These are phyloP conservation scores for Claviceps sp. DNA, from an alignment of 2,329 filamentous ascomycete species.

Conservation along the genomic window DNA sequence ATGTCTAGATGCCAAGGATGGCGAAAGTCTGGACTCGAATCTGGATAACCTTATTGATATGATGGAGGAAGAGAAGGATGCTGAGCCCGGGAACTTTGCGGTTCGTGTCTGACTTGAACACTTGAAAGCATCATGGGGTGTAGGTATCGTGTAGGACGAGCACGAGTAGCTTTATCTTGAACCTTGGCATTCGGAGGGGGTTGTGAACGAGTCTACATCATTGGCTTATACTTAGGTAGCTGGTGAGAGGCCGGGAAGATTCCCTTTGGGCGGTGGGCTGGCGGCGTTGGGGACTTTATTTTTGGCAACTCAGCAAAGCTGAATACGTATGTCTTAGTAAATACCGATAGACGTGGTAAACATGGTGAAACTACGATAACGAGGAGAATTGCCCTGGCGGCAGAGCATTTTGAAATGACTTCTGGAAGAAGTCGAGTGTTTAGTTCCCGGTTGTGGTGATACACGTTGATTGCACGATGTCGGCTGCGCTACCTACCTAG, in stretches of 20 bases:
- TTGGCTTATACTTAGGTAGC: not conserved
- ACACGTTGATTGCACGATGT: too few species aligned
- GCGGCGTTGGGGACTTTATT: not conserved
- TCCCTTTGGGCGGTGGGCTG: not conserved
- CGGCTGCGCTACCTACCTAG: too few species aligned
- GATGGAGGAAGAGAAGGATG: conserved; percentile 48
- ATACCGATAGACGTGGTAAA: not conserved
- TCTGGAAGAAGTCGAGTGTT: too few species aligned
- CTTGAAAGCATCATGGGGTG: conserved; percentile 4
- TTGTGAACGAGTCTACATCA: not conserved
- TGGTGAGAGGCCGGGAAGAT: not conserved
- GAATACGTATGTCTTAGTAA: not conserved
- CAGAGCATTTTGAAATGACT: too few species aligned
- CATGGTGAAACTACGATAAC: not conserved
- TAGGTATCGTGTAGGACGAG: not conserved
- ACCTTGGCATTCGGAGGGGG: not conserved
- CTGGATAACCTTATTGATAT: conserved; percentile 46
- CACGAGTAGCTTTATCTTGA: not conserved
- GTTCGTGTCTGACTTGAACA: conserved; percentile 21
- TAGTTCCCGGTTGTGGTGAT: too few species aligned
- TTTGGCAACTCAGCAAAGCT: not conserved
- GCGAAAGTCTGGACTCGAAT: conserved; percentile 53
- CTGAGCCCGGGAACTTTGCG: too few species aligned
- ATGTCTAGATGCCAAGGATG: conserved; percentile 53
- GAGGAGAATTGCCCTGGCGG: not conserved